A percentile compares a stretch with the other conserved stretches of the same genome.
These are phyloP conservation scores for Leersia perrieri DNA, from an alignment of 176 grass and related monocot species.

Conservation along the genomic window DNA sequence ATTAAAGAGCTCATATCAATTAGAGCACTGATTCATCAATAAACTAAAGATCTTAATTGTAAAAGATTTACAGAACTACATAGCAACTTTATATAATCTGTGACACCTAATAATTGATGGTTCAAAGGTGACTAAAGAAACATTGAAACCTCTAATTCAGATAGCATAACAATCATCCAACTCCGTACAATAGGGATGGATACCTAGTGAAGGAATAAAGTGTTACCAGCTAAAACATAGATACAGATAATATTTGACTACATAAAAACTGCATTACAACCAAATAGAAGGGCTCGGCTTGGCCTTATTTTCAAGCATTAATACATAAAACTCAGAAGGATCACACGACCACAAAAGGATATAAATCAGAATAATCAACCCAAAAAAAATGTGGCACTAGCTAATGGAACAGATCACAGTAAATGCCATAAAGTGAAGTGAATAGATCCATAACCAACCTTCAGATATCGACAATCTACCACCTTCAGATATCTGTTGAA, in stretches of 20 bases:
- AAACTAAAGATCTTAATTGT: neutral
- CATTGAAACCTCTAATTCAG: no score
- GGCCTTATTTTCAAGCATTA: neutral
- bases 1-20: neutral
- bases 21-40: neutral
- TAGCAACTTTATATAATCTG: neutral
- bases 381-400: neutral
- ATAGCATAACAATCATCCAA: neutral
- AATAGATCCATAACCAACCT: conserved; percentile 41
- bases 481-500: conserved; percentile 34
- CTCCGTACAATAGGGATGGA: neutral
- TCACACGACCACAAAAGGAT: neutral
- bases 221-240: neutral
- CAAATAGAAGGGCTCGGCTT: neutral
- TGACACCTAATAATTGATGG: neutral
- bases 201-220: conserved; percentile 6
- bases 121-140: neutral
- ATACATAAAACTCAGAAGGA: neutral
- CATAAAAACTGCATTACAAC: neutral
- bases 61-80: neutral
- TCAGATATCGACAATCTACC: conserved; percentile 30
- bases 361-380: neutral
- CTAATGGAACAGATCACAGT: neutral
- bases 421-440: neutral
- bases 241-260: conserved; percentile 1